Evolutionary conservation across 2,329 filamentous ascomycete species (phyloP).

Genomic region (Penicillium sp.): DNA sequence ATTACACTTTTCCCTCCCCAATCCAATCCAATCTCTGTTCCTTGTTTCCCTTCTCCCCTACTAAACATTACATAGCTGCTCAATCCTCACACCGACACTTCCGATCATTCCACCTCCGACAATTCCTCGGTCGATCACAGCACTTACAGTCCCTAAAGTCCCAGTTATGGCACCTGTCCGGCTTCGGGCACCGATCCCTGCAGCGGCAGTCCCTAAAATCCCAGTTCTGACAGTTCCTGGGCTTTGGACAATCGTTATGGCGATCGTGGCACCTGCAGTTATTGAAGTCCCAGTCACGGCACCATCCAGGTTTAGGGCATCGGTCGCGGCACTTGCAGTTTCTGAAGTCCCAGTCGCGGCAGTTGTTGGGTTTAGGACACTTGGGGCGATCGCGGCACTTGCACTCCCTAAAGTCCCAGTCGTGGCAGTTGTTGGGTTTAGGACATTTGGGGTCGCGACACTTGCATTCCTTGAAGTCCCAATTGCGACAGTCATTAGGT

Average conservation of each 20-base stretch:
- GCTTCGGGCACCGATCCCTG: neutral
- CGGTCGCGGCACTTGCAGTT: neutral
- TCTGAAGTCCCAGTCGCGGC: neutral
- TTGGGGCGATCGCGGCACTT: no score
- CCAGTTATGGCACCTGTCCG: neutral
- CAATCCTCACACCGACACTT: no score
- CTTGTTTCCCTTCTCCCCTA: no score
- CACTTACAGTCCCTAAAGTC: neutral
- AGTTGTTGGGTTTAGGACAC: no score
- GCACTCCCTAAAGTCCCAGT: neutral
- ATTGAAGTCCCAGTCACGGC: neutral
- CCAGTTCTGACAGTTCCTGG: neutral
- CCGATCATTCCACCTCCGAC: no score
- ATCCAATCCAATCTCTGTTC: no score
- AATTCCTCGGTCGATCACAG: neutral
- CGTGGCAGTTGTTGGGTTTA: neutral
- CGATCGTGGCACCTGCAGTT: neutral
- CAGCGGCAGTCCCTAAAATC: neutral
- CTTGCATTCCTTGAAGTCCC: neutral
- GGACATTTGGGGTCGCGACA: neutral
- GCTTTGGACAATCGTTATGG: neutral
- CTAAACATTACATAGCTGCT: no score
- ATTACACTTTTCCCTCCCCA: no score
- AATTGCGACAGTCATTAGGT: neutral
- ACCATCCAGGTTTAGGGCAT: no score